Evolutionary conservation across 192 early-diverging fungal species (phyloP), one percentile per base, ranked within the genome.

Genomic region (Linnemannia zychae): DNA sequence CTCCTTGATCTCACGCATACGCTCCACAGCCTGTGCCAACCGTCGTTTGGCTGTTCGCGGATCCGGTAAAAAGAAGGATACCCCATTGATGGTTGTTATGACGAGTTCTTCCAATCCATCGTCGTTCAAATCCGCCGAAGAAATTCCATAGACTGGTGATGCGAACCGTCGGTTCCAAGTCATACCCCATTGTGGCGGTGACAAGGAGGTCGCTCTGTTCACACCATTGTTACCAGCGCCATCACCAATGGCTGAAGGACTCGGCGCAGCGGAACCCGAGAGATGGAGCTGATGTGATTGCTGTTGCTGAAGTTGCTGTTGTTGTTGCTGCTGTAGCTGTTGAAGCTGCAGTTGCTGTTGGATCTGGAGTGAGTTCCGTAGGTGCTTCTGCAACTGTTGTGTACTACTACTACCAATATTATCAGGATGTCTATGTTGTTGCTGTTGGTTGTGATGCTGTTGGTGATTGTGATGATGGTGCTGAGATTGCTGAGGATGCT

Each of bases 51-150:
- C 89, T 15, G 86, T 79, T 33, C 76, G 71, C 22, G 89, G 72
- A 28, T 91, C 89, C 20, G 90, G 90, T 69, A 89, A 65, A 46
- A 91, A 88, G 73, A 91, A 81, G 68, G 89, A 89, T 1, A 90
- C 87, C 1, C 92, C 92, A 63, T 90, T 88, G 82, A 90, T 83
- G 0, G 90, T 91, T 17, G 80, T 88, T 6, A 92, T 82, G 31
- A 92, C 84, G 1, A 92, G 74, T 50, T 92, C 92, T 52, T 91
- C 88, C 12, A 91, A 49, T 47, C 90, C 88, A 77, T 92, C 90
- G 46, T 88, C 77, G 37, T 92, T 92, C 37, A 92, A 46, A 84
- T 92, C 90, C 13, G 89, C 76, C 49, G 85, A 79, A 0, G 71
- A 52, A 24, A 92, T 89, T 3, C 90, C 82, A 74, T 92, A 92